Percentiles rank a stretch among this genome's conserved stretches.
Conservation (phyloP, 495 filamentous ascomycete species). For the Oidiodendron maius region DNA sequence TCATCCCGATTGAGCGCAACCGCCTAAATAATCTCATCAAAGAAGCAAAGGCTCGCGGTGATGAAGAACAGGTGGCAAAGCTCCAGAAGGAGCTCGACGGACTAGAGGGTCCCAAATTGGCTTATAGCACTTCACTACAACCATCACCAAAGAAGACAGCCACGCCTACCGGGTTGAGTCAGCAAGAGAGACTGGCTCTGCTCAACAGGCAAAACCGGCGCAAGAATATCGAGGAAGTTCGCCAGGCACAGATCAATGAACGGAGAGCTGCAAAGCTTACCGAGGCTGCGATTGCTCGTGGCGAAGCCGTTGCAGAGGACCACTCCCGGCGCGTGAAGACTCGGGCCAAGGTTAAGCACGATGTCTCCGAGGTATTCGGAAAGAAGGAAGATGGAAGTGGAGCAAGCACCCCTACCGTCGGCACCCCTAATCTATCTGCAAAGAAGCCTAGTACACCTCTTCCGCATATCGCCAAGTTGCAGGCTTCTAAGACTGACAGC, state of each 20-base stretch:
- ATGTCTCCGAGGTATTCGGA: conserved; percentile 34
- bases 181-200: conserved; percentile 70
- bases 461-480: conserved; percentile 42
- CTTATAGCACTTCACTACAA: conserved; percentile 55
- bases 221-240: conserved; percentile 72
- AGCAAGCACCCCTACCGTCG: conserved; percentile 32
- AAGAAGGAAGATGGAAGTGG: conserved; percentile 23
- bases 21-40: conserved; percentile 55
- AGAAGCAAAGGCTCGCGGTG: conserved; percentile 50
- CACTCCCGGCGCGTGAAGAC: conserved; percentile 58
- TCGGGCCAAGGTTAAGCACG: conserved; percentile 55
- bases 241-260: conserved; percentile 80
- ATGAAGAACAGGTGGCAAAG: conserved; percentile 52
- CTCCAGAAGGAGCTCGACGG: conserved; percentile 63
- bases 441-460: conserved; percentile 23
- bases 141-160: conserved; percentile 30
- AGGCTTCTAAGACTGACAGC: conserved; percentile 48
- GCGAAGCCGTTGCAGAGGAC: conserved; percentile 41
- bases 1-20: conserved; percentile 56
- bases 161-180: conserved; percentile 35
- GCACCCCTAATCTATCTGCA: conserved; percentile 15
- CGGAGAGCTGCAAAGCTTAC: conserved; percentile 54
- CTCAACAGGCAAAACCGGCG: conserved; percentile 75
- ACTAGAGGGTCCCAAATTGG: conserved; percentile 61
- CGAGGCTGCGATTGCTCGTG: conserved; percentile 46